phyloP scores from a whole-genome alignment of 23 red algal species.

The Agarophyton chilense region DNA sequence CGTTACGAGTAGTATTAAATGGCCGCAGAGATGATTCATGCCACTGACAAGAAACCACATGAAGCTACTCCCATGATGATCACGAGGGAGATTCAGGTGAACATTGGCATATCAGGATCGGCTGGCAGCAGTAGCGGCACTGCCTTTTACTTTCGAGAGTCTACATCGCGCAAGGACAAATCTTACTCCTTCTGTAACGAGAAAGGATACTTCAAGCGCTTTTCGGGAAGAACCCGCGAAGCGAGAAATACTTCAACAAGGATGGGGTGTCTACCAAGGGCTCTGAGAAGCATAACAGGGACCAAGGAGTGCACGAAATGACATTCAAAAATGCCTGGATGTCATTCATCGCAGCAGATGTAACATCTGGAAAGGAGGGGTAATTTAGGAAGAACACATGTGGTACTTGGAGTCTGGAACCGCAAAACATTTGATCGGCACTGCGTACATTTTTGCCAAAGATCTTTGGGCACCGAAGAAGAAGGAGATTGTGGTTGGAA shows the following conservation, averaged over 20 bases:
- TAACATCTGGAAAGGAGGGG: neutral
- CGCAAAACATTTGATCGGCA: too few species aligned
- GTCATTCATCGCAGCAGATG: too few species aligned
- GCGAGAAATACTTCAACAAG: neutral
- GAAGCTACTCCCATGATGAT: neutral
- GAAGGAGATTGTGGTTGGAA: too few species aligned
- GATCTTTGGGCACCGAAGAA: too few species aligned
- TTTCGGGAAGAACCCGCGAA: neutral
- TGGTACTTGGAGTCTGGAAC: too few species aligned
- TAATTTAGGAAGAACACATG: too few species aligned
- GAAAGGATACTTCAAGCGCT: neutral
- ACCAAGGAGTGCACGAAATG: too few species aligned
- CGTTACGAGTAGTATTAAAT: too few species aligned
- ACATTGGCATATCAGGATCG: neutral
- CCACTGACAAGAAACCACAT: neutral
- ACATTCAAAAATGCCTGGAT: too few species aligned
- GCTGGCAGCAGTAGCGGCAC: too few species aligned
- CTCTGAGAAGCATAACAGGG: too few species aligned
- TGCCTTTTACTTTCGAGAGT: neutral
- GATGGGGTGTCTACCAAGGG: too few species aligned
- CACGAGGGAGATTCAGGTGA: neutral
- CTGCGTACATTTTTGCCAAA: neutral
- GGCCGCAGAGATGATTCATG: neutral
- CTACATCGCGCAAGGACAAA: neutral
- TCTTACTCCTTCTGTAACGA: neutral